Evolutionary conservation across 768 basidiomycete species (phyloP).

Genomic region (Serpula lacrymans): DNA sequence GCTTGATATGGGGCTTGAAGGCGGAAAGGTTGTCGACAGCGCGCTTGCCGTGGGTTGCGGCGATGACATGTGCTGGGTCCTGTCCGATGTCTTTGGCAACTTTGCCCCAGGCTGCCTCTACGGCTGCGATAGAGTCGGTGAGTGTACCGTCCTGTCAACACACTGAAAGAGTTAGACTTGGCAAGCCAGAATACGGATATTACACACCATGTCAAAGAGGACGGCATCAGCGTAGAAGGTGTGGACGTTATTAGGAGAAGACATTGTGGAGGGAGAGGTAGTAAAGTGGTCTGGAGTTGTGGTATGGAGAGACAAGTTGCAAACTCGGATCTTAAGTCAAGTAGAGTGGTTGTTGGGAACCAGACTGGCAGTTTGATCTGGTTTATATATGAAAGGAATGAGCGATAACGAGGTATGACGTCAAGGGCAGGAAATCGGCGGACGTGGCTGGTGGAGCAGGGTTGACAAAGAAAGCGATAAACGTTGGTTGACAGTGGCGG

Average conservation of each 20-base stretch:
- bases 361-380: background rate
- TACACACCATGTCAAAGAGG: constrained; percentile 64
- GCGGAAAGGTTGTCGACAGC: constrained; percentile 69
- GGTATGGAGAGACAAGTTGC: background rate
- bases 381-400: constrained; percentile 27
- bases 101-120: constrained; percentile 74
- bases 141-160: constrained; percentile 59
- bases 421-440: constrained; percentile 26
- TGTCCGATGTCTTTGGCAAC: constrained; percentile 68
- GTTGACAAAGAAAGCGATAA: constrained; percentile 4
- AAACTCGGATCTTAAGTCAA: background rate
- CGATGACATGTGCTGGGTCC: constrained; percentile 65
- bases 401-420: too few species aligned
- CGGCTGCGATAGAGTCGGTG: constrained; percentile 70
- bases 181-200: constrained; percentile 1
- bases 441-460: constrained; percentile 6
- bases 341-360: background rate
- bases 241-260: constrained; percentile 15
- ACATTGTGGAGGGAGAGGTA: constrained; percentile 14
- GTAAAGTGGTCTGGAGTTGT: constrained; percentile 3
- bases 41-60: constrained; percentile 75
- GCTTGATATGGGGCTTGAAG: constrained; percentile 54
- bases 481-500: background rate
- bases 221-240: constrained; percentile 55
- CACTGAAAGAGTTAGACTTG: constrained; percentile 22